Evolutionary conservation across 352 stramenopile genomes (phyloP), one percentile per base, ranked within the genome.

Genomic region (Globisporangium spinosum): DNA sequence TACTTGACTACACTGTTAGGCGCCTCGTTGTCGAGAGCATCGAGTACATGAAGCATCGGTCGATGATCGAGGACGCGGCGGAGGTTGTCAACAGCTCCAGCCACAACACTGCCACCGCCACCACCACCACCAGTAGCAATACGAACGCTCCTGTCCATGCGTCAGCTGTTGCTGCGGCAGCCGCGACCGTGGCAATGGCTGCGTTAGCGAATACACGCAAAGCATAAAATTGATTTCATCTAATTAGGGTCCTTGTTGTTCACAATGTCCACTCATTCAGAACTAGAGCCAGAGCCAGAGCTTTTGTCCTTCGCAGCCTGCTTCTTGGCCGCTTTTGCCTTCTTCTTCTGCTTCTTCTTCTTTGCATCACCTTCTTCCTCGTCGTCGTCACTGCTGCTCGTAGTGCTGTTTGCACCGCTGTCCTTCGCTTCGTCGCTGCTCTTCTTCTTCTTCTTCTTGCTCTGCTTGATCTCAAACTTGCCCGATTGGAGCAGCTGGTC

Each of bases 401-500:
- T 67, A n/a, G 43, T 51, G 43, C 43, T 51, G 43, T 22, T 51
- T 1, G 43, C 43, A 8, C 43, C 43, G 7, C 17, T 38, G 5
- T n/a, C 47, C 38, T 71, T 67, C 51, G 61, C 32, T 64, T 75
- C 74, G 20, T 34, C 17, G 20, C 40, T 49, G 15, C 17, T 51
- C 15, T 20, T 51, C 43, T n/a, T 49, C 43, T 51, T 68, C 49
- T 10, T n/a, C 54, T 20, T 58, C 68, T 22, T 67, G 65, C 15
- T 67, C 64, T 62, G 53, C 22, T 29, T 60, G 5, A 40, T 15
- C 40, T 57, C 55, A 15, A 77, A 61, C 57, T 75, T 67, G 22
- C 72, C 76, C 9, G 70, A 72, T 29, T 89, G 35, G 27, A 87
- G 82, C 68, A 92, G 53, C 65, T 80, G 77, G 53, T 94, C 84